Evolutionary conservation across 805 yeast species (phyloP).

Genomic region (Candida multigemmis): DNA sequence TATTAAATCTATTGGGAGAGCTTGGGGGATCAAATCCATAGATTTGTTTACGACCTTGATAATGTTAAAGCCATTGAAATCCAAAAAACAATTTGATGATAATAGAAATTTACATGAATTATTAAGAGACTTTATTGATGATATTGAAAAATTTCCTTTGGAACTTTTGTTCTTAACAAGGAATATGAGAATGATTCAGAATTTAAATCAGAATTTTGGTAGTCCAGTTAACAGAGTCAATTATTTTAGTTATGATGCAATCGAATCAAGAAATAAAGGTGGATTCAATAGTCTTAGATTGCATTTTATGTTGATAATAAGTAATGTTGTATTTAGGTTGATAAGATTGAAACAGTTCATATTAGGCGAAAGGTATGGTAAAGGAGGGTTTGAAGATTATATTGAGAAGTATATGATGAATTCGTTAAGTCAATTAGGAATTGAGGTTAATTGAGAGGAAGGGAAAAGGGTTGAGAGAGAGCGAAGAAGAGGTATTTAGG

Average conservation of each 20-base stretch:
- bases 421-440: conserved; percentile 35
- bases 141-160: conserved; percentile 58
- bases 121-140: conserved; percentile 48
- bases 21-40: conserved; percentile 65
- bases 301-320: conserved; percentile 13
- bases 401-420: conserved; percentile 35
- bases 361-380: conserved; percentile 21
- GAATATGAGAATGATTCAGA: conserved; percentile 69
- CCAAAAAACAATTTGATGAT: conserved; percentile 14
- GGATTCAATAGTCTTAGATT: too few species aligned
- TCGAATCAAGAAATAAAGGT: too few species aligned
- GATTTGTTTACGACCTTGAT: conserved; percentile 54
- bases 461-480: too few species aligned
- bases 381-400: conserved; percentile 35
- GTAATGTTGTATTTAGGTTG: conserved; percentile 22
- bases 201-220: conserved; percentile 53
- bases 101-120: conserved; percentile 35
- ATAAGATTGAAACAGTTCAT: conserved; percentile 23
- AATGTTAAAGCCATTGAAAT: conserved; percentile 32
- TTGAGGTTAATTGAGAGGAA: too few species aligned
- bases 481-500: too few species aligned
- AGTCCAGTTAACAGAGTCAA: conserved; percentile 71
- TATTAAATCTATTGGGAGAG: conserved; percentile 37
- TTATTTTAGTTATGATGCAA: conserved; percentile 51
- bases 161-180: conserved; percentile 58